Evolutionary conservation across 495 filamentous ascomycete species (phyloP), one percentile per base, ranked within the genome.

Genomic region (Elaphomyces granulatus): DNA sequence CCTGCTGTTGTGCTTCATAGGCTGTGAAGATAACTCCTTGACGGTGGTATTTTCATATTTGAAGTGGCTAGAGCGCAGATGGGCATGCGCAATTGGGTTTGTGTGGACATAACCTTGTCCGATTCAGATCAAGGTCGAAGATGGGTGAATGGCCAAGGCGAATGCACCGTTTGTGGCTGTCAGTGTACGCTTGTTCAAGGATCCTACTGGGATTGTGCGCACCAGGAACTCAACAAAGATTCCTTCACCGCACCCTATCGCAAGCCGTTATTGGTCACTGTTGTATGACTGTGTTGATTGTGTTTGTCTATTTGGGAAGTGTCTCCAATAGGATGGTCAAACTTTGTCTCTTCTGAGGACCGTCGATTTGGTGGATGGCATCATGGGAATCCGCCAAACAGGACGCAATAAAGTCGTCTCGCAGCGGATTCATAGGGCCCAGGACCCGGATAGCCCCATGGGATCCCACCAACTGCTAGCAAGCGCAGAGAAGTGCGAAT

Each of bases 381-480:
- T n/a, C n/a, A n/a, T n/a, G 47, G 17, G 51, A 54, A 32, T 63
- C 62, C 47, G 69, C 58, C 43, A 71, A 77, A 49, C 87, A 94
- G 26, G 64, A 55, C 2, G 64, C 60, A 56, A 98, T 90, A 64
- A 96, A 96, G 52, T 85, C 78, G 59, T 95, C 86, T 21, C 90
- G 86, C 32, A 92, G 75, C 8, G 92, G 90, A 66, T 98, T 96
- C 90, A 98, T 96, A 36, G 92, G 78, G 59, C 96, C 92, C 2
- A 98, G 78, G 45, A 94, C 77, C 10, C 87, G 77, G 0, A 95
- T 15, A 86, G 77, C 38, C 90, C 90, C 60, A 92, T 78, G 2
- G 90, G 83, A 61, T 96, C 92, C 90, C 90, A 98, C 90, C 90
- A 98, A 50, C 77, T 78, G 49, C 79, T 82, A 52, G 92, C 90